A percentile compares a stretch with the other conserved stretches of the same genome.
phyloP scores from a whole-genome alignment of 139 green algal genomes.

The Closterium sp. region DNA sequence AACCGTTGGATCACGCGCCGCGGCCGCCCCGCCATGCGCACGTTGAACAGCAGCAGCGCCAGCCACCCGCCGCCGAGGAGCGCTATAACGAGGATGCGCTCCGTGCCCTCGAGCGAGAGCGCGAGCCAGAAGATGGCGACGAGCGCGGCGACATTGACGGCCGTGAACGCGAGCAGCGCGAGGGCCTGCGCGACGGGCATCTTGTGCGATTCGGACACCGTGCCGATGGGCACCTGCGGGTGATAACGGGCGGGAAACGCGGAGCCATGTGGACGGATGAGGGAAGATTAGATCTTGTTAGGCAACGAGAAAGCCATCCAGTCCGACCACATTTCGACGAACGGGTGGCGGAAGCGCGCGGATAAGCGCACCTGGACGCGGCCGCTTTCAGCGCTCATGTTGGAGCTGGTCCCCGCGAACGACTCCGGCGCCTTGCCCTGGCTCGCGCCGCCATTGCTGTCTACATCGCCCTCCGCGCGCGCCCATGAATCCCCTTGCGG shows the following conservation, averaged over 20 bases:
- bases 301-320: background rate
- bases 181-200: background rate
- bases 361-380: background rate
- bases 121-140: background rate
- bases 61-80: background rate
- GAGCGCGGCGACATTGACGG: background rate
- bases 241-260: background rate
- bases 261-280: background rate
- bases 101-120: background rate
- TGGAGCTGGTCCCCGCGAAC: background rate
- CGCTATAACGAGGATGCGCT: background rate
- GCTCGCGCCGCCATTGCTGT: background rate
- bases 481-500: background rate
- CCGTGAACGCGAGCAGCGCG: background rate
- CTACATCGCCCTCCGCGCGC: background rate
- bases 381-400: background rate
- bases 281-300: background rate
- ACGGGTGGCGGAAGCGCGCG: background rate
- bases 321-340: background rate
- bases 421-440: background rate
- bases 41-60: conserved; percentile 8
- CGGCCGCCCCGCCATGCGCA: conserved; percentile 9
- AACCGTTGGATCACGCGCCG: background rate
- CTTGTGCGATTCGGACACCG: background rate
- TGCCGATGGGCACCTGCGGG: background rate